A percentile compares a stretch with the other conserved stretches of the same genome.
phyloP scores from a whole-genome alignment of 371 early-diverging fungal genomes.

The Cokeromyces recurvatus region DNA sequence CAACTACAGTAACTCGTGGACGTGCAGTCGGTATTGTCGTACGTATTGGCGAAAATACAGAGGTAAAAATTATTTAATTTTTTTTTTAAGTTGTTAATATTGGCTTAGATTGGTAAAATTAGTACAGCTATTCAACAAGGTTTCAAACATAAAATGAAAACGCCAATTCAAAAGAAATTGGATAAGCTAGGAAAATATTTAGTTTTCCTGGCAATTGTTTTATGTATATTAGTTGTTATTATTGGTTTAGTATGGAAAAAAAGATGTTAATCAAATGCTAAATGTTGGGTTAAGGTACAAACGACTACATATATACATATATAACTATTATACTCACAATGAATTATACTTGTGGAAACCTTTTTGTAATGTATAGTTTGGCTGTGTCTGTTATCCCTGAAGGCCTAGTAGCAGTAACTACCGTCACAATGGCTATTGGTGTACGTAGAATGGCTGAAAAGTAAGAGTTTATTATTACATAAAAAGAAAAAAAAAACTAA shows the following conservation, averaged over 20 bases:
- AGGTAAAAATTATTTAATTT: slow-evolving; percentile 59
- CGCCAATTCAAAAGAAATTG: slow-evolving; percentile 72
- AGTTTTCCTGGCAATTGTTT: no score
- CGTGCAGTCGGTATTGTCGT: slow-evolving; percentile 78
- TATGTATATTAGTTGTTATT: no score
- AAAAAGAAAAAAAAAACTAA: no score
- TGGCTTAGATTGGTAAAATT: slow-evolving; percentile 59
- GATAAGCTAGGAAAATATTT: slow-evolving; percentile 54
- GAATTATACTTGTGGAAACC: no score
- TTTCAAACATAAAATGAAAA: slow-evolving; percentile 52
- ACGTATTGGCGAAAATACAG: slow-evolving; percentile 74
- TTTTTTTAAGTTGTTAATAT: not conserved
- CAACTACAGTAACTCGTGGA: slow-evolving; percentile 67
- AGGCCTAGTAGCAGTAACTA: no score
- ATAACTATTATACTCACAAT: no score
- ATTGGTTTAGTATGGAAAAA: no score
- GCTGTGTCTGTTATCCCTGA: slow-evolving; percentile 93
- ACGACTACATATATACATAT: no score
- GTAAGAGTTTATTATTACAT: slow-evolving; percentile 24
- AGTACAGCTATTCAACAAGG: slow-evolving; percentile 73
- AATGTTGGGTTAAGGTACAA: slow-evolving; percentile 25
- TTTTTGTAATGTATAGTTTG: no score
- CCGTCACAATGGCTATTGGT: no score
- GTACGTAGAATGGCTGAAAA: not conserved
- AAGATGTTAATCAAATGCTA: slow-evolving; percentile 68